Evolutionary conservation across 345 rosid genomes (phyloP), one percentile per base, ranked within the genome.

Genomic region (Citrus sinensis): DNA sequence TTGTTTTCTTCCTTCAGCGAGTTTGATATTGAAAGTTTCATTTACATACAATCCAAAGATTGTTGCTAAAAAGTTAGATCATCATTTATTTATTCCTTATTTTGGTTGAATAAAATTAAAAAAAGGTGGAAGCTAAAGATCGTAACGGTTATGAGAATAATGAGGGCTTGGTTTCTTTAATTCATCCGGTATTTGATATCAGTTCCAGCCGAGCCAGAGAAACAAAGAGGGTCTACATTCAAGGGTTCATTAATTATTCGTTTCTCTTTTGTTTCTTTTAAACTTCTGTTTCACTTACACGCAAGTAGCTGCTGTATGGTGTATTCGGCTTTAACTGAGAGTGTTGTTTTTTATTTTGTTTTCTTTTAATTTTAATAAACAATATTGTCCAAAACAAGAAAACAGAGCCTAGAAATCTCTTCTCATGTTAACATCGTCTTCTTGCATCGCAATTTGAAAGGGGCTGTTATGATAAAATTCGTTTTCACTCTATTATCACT

Each of bases 91-190:
- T 40, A 20, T 14, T 51, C 22, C 5, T 14, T 5, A 5, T 17
- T 4, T 29, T 42, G 9, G 7, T 49, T 13, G 29, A 49, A 40
- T 42, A 42, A 25, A 67, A 78, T 24, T 54, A 25, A 76, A 29
- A 3, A 24, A 78, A 81, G 84, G 78, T 37, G 76, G 78, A 70
- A 71, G 35, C 62, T 25, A 32, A 70, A 72, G 79, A 58, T 40
- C 7, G 30, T 20, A 59, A 24, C 14, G 69, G 9, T 64, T 35
- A 59, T 24, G 76, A 9, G 22, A 73, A 29, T 59, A 35, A 25
- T 20, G 9, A 64, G 34, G 7, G 63, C 8, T 27, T 7, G 75
- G 51, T 37, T 32, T 32, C 9, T 22, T 46, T 40, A 34, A 19
- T 42, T 46, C 32, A 40, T 22, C 7, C 42, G 19, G 55, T n/a